Conservation (phyloP, 495 filamentous ascomycete species). For the Xylaria flabelliformis region DNA sequence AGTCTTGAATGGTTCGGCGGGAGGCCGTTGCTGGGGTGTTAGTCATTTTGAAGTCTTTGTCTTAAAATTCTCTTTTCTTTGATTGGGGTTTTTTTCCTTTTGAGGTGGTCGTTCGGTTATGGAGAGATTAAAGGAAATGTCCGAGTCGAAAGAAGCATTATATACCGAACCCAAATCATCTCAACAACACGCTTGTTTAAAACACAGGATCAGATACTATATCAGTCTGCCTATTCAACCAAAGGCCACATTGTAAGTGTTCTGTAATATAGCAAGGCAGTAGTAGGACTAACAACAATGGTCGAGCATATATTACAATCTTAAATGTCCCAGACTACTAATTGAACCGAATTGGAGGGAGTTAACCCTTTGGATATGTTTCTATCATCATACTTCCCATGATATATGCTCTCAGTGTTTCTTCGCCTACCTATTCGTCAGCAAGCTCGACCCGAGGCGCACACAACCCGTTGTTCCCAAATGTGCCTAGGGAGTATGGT, state of each 20-base stretch:
- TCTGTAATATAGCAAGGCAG: neutral
- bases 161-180: neutral
- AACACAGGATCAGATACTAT: neutral
- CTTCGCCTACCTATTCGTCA: neutral
- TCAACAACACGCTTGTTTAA: constrained; percentile 5
- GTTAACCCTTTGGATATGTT: neutral
- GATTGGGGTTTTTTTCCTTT: neutral
- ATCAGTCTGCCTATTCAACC: neutral
- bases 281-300: neutral
- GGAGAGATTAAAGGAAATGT: neutral
- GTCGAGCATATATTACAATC: neutral
- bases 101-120: neutral
- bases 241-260: neutral
- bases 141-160: neutral
- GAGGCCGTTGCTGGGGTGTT: neutral
- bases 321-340: neutral
- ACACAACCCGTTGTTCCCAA: neutral
- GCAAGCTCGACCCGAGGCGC: neutral
- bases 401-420: neutral
- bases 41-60: neutral
- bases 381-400: neutral
- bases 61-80: neutral
- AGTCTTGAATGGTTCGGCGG: constrained; percentile 4
- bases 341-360: neutral
- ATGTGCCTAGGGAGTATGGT: neutral